Conservation (phyloP, 441 rosid genomes). For the Aleurites moluccanus region DNA sequence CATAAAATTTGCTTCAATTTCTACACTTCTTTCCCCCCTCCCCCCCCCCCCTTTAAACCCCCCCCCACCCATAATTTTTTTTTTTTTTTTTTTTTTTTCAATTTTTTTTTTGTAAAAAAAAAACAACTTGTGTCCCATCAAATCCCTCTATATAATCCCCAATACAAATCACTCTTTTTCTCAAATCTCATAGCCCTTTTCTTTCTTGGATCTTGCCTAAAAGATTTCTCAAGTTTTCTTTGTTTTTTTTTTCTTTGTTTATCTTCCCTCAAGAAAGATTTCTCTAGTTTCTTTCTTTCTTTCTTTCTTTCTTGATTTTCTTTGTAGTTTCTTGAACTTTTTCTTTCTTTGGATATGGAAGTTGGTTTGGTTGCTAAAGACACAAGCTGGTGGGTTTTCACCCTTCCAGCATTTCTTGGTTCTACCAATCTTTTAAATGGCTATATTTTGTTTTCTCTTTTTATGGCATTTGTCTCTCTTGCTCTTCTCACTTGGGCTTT, state of each 20-base stretch:
- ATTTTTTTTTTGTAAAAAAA: no score
- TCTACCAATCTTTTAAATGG: conserved; percentile 32
- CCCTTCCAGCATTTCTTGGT: conserved; percentile 55
- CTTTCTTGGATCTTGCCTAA: background rate
- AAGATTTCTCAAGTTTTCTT: background rate
- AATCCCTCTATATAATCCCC: background rate
- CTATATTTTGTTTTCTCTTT: conserved; percentile 33
- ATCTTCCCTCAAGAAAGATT: no score
- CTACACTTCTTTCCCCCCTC: no score
- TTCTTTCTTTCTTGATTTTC: background rate
- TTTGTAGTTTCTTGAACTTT: background rate
- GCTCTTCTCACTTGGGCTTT: conserved; percentile 52
- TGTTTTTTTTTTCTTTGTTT: background rate
- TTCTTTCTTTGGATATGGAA: conserved; percentile 9
- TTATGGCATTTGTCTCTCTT: conserved; percentile 31
- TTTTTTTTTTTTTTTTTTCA: no score
- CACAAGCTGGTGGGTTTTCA: conserved; percentile 49
- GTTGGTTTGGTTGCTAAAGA: conserved; percentile 37
- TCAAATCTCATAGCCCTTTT: background rate
- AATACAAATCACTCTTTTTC: background rate
- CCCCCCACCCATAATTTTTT: no score
- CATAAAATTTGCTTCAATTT: no score
- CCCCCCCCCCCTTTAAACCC: no score
- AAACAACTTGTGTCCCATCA: no score
- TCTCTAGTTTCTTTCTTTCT: background rate